Conservation (phyloP, 306 rosid species). For the Bauhinia variegata region DNA sequence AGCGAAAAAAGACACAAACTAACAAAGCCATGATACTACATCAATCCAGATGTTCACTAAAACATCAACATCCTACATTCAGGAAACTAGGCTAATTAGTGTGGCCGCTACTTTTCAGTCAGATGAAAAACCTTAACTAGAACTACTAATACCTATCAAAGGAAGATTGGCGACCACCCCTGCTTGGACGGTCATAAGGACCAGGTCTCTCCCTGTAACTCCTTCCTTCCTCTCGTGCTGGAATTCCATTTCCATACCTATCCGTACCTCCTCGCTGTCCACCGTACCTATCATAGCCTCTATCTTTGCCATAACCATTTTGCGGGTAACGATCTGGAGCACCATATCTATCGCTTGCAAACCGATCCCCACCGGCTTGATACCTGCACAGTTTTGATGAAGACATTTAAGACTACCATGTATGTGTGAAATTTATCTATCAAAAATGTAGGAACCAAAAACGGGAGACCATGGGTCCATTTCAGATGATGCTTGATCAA, state of each 20-base stretch:
- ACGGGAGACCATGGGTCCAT: too few relatives aligned
- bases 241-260: slow-evolving; percentile 72
- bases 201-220: slow-evolving; percentile 66
- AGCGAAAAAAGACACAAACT: slow-evolving; percentile 17
- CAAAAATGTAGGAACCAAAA: too few relatives aligned
- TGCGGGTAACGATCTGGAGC: slow-evolving; percentile 75
- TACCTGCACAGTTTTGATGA: too few relatives aligned
- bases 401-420: slow-evolving; percentile 3
- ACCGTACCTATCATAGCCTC: slow-evolving; percentile 70
- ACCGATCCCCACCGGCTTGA: too few relatives aligned
- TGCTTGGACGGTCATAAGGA: slow-evolving; percentile 77
- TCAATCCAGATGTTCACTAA: slow-evolving; percentile 41
- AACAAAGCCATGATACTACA: slow-evolving; percentile 33
- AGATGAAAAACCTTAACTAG: not conserved
- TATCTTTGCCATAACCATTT: slow-evolving; percentile 83
- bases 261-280: slow-evolving; percentile 67
- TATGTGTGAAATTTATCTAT: not conserved
- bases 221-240: too few relatives aligned
- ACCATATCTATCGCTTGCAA: slow-evolving; percentile 77
- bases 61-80: slow-evolving; percentile 27
- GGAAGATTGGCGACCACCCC: slow-evolving; percentile 70
- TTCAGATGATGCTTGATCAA: too few relatives aligned
- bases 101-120: slow-evolving; percentile 22
- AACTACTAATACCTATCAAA: slow-evolving; percentile 70
- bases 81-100: slow-evolving; percentile 34